Conservation (phyloP, 1,139 yeast genomes). For the Zygoascus hellenicus region DNA sequence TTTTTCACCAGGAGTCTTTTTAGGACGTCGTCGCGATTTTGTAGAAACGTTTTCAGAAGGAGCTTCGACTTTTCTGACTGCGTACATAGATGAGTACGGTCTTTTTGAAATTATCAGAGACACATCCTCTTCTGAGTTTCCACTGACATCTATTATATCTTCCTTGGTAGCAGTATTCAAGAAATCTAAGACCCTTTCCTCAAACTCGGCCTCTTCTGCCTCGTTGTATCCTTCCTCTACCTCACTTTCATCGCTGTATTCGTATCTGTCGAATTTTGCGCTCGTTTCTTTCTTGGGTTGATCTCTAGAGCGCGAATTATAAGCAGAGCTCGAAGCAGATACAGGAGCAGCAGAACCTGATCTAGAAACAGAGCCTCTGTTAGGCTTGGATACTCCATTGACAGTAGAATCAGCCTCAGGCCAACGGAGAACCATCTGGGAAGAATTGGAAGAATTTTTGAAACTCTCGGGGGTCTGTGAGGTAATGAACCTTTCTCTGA, state of each 20-base stretch:
- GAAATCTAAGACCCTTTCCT: conserved; percentile 64
- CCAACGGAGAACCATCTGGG: too few species aligned
- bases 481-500: too few species aligned
- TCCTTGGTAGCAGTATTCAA: conserved; percentile 69
- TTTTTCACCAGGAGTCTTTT: conserved; percentile 66
- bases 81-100: conserved; percentile 58
- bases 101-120: conserved; percentile 54
- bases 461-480: too few species aligned
- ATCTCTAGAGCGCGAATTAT: background rate
- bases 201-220: conserved; percentile 52
- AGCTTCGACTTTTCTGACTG: conserved; percentile 32
- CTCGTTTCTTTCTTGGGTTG: background rate
- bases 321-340: background rate
- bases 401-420: too few species aligned
- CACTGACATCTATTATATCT: conserved; percentile 76
- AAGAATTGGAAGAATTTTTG: too few species aligned
- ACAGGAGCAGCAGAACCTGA: background rate
- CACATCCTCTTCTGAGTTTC: conserved; percentile 64
- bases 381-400: conserved; percentile 4
- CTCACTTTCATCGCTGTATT: conserved; percentile 24
- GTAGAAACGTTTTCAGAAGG: conserved; percentile 5
- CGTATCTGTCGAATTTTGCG: background rate
- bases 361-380: background rate
- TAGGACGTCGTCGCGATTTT: conserved; percentile 40
- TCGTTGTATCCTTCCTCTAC: conserved; percentile 37